Base-by-base conservation (phyloP, 2,329 filamentous ascomycete genomes). In the Coleophoma cylindrospora region DNA sequence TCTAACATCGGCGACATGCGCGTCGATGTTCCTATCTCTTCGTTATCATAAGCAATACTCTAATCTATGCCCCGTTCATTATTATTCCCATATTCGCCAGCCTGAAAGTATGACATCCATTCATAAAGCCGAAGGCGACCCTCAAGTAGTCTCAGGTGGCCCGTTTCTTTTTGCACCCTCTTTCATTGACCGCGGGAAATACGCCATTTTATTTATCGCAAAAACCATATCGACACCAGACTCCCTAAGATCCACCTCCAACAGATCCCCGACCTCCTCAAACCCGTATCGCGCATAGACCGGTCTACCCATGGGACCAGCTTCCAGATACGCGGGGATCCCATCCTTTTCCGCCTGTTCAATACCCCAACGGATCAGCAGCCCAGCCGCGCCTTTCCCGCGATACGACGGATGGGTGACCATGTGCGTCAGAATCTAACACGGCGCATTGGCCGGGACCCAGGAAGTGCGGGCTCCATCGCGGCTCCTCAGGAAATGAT, bases 391-490 rank as follows among this genome's bases (percentile, higher is more conserved):
- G 12, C 36, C 36, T 38, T 17, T 14, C 13, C 36, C 36, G 43
- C 64, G 63, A 1, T 65, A 60, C 3, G 53, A 56, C 6, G 51
- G 27, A 4, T 49, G 40, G 10, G 57, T 59, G 14, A 57, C 54
- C 34, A 59, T 46, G 50, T 59, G 57, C 57, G 56, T 59, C 50
- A 59, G 14, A 15, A 59, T 53, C 57, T 55, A 59, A 38, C 53
- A 56, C 1, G 57, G 51, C 22, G 44, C 14, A 27, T 45, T 43
- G n/a, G 19, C 34, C 5, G 40, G 36, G 2, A 54, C 49, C 57
- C 57, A 59, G 22, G 34, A n/a, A 37, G 43, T 36, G 12, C 57
- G 48, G 22, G 47, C 51, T 7, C 46, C 50, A 51, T 59, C 57
- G 15, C 57, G 53, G 17, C 21, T 7, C 2, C 44, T 33, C 22